Evolutionary conservation across 352 stramenopile species (phyloP).

Genomic region (Globisporangium barbulae): DNA sequence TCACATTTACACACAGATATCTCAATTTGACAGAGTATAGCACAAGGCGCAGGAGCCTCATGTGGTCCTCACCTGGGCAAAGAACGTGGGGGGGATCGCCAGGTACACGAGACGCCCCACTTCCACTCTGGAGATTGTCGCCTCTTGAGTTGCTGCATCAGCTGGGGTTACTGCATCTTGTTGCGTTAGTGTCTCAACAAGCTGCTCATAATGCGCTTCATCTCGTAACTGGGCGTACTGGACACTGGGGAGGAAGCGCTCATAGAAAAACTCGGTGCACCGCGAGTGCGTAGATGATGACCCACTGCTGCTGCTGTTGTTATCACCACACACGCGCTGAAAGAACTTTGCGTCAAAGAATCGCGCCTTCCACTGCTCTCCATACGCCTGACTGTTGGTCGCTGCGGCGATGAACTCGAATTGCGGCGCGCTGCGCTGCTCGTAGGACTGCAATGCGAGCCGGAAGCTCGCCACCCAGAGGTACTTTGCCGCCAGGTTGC

Average conservation of each 20-base stretch:
- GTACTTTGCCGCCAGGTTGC: constrained; percentile 82
- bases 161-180: neutral
- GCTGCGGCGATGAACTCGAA: constrained; percentile 47
- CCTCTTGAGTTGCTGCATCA: neutral
- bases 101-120: constrained; percentile 67
- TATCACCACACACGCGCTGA: constrained; percentile 32
- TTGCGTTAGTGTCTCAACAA: constrained; percentile 18
- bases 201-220: constrained; percentile 29
- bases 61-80: constrained; percentile 33
- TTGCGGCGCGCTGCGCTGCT: neutral
- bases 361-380: constrained; percentile 24
- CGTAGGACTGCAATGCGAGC: constrained; percentile 33
- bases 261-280: constrained; percentile 34
- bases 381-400: constrained; percentile 25
- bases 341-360: constrained; percentile 40
- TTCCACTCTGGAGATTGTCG: constrained; percentile 15
- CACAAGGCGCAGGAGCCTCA: no score
- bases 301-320: neutral
- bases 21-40: no score
- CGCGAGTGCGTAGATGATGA: neutral
- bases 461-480: constrained; percentile 75
- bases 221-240: constrained; percentile 40
- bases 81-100: constrained; percentile 70
- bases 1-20: neutral
- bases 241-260: constrained; percentile 35